Evolutionary conservation across 176 grass and related monocot genomes (phyloP).

Genomic region (Hordeum vulgare): DNA sequence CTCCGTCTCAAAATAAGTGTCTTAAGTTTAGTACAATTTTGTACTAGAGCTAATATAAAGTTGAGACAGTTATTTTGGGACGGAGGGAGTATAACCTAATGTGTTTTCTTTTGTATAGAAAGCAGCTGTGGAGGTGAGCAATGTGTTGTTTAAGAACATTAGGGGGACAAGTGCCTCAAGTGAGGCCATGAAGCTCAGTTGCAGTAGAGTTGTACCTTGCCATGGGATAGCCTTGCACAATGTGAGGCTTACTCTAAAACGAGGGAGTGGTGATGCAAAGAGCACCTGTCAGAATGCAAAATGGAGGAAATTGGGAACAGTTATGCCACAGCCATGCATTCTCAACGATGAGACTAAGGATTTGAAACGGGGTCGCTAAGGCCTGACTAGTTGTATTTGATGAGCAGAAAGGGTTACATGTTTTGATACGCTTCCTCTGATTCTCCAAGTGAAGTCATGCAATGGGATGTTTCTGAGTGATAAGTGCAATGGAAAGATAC

Average conservation of each 20-base stretch:
- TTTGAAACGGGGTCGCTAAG: not conserved
- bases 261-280: not conserved
- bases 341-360: conserved; percentile 1
- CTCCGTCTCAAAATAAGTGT: too few species aligned
- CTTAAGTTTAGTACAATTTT: too few species aligned
- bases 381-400: not conserved
- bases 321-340: conserved; percentile 37
- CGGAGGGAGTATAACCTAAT: not conserved
- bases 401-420: not conserved
- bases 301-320: conserved; percentile 31
- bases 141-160: conserved; percentile 50
- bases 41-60: too few species aligned
- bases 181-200: conserved; percentile 41
- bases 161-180: conserved; percentile 39
- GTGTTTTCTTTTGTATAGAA: conserved; percentile 16
- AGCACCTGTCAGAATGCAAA: conserved; percentile 31
- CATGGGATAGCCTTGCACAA: conserved; percentile 33
- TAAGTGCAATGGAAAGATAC: not conserved
- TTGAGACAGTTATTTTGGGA: too few species aligned
- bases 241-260: conserved; percentile 29
- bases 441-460: not conserved
- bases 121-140: conserved; percentile 51
- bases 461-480: too few species aligned
- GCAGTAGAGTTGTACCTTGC: conserved; percentile 31
- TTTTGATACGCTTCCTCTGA: not conserved